Percentiles rank a stretch among this genome's conserved stretches.
Conservation (phyloP, 345 rosid genomes). For the Moricandia moricandioides region DNA sequence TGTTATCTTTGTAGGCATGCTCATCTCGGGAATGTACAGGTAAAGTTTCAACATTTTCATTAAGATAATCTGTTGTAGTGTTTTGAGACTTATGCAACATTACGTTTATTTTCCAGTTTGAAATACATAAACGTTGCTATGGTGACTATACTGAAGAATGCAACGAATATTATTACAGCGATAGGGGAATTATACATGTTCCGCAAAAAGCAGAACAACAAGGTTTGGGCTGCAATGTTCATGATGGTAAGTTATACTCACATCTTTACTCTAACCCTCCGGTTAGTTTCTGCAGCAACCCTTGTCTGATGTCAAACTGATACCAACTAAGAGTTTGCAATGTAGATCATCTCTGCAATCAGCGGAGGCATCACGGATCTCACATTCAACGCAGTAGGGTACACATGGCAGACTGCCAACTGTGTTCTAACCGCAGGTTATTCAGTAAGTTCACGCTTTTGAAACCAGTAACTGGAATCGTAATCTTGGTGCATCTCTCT, state of each 20-base stretch:
- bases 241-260: conserved; percentile 57
- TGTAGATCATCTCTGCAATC: conserved; percentile 84
- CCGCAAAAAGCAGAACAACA: conserved; percentile 76
- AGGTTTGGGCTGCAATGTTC: conserved; percentile 92
- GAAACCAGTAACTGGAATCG: background rate
- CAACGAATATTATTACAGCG: conserved; percentile 88
- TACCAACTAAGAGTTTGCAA: conserved; percentile 9
- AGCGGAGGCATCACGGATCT: conserved; percentile 86
- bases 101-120: conserved; percentile 57
- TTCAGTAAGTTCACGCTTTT: conserved; percentile 48
- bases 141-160: conserved; percentile 95
- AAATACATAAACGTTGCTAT: conserved; percentile 91
- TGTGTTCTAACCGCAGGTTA: conserved; percentile 88
- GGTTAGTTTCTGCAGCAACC: background rate
- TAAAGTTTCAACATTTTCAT: conserved; percentile 21
- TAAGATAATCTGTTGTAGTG: background rate
- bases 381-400: conserved; percentile 72
- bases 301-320: conserved; percentile 9
- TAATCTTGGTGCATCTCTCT: background rate
- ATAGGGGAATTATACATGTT: conserved; percentile 81
- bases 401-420: conserved; percentile 74
- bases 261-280: background rate
- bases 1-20: conserved; percentile 88
- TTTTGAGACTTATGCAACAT: conserved; percentile 8
- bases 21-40: conserved; percentile 93